Percentiles rank a stretch among this genome's conserved stretches.
These are phyloP conservation scores for Amphibolis antarctica DNA, from an alignment of 106 monocot genomes.

Conservation along the genomic window DNA sequence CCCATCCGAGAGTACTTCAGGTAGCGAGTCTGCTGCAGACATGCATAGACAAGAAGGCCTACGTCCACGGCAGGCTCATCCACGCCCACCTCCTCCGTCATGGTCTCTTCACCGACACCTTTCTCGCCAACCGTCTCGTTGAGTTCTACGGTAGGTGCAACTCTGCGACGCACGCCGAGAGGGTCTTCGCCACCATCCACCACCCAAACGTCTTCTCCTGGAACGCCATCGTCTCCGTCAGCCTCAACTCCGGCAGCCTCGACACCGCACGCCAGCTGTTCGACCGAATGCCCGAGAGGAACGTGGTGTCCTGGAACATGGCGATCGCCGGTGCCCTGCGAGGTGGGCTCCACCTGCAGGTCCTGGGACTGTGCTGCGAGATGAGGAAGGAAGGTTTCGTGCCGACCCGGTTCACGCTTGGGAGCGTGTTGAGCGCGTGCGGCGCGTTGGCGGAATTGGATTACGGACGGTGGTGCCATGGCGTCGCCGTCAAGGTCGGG, in stretches of 20 bases:
- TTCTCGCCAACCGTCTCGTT: conserved; percentile 73
- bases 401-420: conserved; percentile 66
- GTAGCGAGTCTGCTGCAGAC: conserved; percentile 42
- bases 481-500: conserved; percentile 44
- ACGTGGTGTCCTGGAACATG: conserved; percentile 83
- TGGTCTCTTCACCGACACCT: conserved; percentile 46
- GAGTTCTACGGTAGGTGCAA: conserved; percentile 54
- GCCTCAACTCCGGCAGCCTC: conserved; percentile 26
- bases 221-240: conserved; percentile 48
- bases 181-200: conserved; percentile 35
- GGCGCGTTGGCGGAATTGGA: conserved; percentile 25
- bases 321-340: conserved; percentile 33
- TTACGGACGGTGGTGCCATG: conserved; percentile 52
- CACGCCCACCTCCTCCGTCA: conserved; percentile 46
- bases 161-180: conserved; percentile 16
- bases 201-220: conserved; percentile 61
- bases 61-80: conserved; percentile 29
- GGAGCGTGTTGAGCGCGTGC: conserved; percentile 60
- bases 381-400: conserved; percentile 48
- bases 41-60: conserved; percentile 31
- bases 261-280: conserved; percentile 39
- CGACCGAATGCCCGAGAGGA: conserved; percentile 58
- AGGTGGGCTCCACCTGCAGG: conserved; percentile 21
- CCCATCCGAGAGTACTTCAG: conserved; percentile 20
- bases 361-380: conserved; percentile 35